Evolutionary conservation across 176 grass and related monocot genomes (phyloP).

Genomic region (Musa itinerans): DNA sequence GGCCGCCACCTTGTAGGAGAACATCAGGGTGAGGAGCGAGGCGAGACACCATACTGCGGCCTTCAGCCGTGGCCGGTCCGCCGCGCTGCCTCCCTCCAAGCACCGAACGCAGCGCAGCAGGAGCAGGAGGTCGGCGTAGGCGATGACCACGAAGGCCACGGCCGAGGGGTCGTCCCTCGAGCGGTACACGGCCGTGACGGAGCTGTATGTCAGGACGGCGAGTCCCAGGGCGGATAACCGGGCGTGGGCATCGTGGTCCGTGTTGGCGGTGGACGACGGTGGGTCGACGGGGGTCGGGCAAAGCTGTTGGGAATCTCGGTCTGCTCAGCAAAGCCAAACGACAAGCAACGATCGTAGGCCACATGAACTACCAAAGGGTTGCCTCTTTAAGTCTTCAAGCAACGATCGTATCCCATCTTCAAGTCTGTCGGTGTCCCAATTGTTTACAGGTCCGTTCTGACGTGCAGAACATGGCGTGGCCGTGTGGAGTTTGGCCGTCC

Average conservation of each 20-base stretch:
- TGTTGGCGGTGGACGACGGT: not conserved
- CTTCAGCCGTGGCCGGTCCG: not conserved
- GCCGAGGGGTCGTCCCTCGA: not conserved
- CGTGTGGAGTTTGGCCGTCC: no score
- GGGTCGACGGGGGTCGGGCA: no score
- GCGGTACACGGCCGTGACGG: not conserved
- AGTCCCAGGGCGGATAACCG: not conserved
- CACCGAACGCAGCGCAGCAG: not conserved
- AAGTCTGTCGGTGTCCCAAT: no score
- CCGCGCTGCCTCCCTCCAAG: not conserved
- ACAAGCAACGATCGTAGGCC: no score
- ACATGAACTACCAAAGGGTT: no score
- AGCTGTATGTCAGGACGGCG: constrained; percentile 10
- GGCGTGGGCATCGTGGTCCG: not conserved
- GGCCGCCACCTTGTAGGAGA: constrained; percentile 15
- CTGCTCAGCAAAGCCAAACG: no score
- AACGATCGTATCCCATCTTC: no score
- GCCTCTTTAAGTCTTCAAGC: no score
- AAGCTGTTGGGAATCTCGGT: no score
- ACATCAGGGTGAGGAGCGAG: not conserved
- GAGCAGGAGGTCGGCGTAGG: not conserved
- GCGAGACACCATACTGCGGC: constrained; percentile 4
- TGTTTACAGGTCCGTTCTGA: no score
- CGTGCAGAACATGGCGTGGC: no score
- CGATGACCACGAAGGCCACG: not conserved